A percentile compares a stretch with the other conserved stretches of the same genome.
phyloP scores from a whole-genome alignment of 805 yeast genomes.

The Candida vartiovaarae region DNA sequence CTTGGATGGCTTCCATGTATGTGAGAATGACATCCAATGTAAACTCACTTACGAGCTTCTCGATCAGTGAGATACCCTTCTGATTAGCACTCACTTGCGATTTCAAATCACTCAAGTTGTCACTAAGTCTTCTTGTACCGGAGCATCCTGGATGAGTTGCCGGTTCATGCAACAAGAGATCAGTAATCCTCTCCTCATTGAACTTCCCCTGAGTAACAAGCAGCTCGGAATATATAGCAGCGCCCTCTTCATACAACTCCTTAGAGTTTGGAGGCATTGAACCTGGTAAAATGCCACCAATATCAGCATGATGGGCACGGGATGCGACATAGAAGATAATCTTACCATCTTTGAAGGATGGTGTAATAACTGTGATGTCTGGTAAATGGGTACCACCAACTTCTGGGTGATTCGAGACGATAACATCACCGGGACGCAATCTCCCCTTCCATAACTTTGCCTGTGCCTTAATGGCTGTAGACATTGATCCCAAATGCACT shows the following conservation, averaged over 20 bases:
- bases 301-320: conserved; percentile 94
- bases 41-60: conserved; percentile 54
- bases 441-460: conserved; percentile 57
- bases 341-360: conserved; percentile 58
- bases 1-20: conserved; percentile 79
- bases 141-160: conserved; percentile 80
- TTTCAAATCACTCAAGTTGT: conserved; percentile 76
- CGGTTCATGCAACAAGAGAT: conserved; percentile 62
- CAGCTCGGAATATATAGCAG: conserved; percentile 72
- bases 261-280: conserved; percentile 93
- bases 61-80: conserved; percentile 68
- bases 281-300: conserved; percentile 89
- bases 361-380: conserved; percentile 88
- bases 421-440: conserved; percentile 64
- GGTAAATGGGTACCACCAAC: conserved; percentile 87
- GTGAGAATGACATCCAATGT: conserved; percentile 50
- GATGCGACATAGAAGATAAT: conserved; percentile 87
- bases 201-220: conserved; percentile 67
- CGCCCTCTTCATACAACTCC: conserved; percentile 85
- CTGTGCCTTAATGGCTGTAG: conserved; percentile 67
- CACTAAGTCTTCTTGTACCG: conserved; percentile 79
- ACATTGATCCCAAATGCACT: conserved; percentile 83
- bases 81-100: conserved; percentile 88
- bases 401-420: conserved; percentile 75
- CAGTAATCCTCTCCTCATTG: conserved; percentile 63